phyloP scores from a whole-genome alignment of 495 filamentous ascomycete genomes.

The Rhizodiscina lignyota region DNA sequence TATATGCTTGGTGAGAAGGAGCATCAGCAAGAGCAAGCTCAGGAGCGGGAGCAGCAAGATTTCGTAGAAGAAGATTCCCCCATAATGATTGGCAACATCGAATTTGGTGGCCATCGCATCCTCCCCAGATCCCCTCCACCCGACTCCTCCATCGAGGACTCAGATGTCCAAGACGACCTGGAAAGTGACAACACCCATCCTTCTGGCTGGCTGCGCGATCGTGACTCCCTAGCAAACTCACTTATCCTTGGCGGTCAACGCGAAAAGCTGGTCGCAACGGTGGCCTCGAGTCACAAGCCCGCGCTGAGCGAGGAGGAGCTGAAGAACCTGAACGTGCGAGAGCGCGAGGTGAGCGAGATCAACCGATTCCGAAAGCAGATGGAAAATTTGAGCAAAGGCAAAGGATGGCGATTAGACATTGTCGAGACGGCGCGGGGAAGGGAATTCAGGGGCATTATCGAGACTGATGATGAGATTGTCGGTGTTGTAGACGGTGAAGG shows the following conservation, averaged over 20 bases:
- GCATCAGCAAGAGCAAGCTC: conserved; percentile 1
- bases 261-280: conserved; percentile 25
- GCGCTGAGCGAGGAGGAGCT: conserved; percentile 42
- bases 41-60: conserved; percentile 3
- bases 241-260: conserved; percentile 35
- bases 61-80: conserved; percentile 12
- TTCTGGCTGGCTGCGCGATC: too few species aligned
- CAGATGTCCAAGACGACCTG: conserved; percentile 37
- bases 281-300: conserved; percentile 27
- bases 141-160: too few species aligned
- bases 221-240: conserved; percentile 38
- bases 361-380: conserved; percentile 45
- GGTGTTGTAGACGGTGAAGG: too few species aligned
- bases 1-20: background rate
- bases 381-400: conserved; percentile 30
- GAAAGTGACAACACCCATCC: conserved; percentile 37
- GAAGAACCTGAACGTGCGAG: conserved; percentile 51
- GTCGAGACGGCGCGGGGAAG: conserved; percentile 34
- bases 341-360: conserved; percentile 41
- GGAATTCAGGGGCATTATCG: conserved; percentile 33
- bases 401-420: conserved; percentile 42
- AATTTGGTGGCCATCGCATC: conserved; percentile 43
- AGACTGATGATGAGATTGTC: conserved; percentile 33
- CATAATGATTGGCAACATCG: conserved; percentile 37
- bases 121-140: too few species aligned